Percentiles rank a stretch among this genome's conserved stretches.
Evolutionary conservation across 164 flowering plant species (phyloP).

Genomic region (Annona squamosa): DNA sequence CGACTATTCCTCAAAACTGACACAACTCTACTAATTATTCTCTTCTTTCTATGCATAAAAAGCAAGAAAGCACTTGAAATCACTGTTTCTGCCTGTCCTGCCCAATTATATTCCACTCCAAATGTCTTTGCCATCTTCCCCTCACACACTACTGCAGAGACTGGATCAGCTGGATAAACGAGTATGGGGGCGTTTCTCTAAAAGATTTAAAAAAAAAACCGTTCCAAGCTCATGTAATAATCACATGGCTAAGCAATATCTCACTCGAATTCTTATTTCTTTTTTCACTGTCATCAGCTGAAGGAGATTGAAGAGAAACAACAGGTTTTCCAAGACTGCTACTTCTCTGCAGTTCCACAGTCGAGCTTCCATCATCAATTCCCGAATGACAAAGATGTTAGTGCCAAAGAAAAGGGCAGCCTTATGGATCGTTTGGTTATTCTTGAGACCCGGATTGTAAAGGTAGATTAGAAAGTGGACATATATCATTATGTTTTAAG

Average conservation of each 20-base stretch:
- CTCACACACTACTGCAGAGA: slow-evolving; percentile 3
- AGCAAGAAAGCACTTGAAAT: too few relatives aligned
- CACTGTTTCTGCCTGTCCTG: background rate
- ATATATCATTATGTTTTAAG: background rate
- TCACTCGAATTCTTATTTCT: background rate
- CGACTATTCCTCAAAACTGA: background rate
- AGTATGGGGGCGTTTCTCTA: background rate
- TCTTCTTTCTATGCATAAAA: too few relatives aligned
- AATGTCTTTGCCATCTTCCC: background rate
- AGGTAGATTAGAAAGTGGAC: background rate
- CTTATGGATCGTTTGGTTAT: slow-evolving; percentile 7
- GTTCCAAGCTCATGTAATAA: background rate
- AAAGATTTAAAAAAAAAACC: too few relatives aligned
- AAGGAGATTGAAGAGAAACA: slow-evolving; percentile 10
- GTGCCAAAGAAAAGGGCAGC: slow-evolving; percentile 6
- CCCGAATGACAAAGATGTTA: slow-evolving; percentile 6
- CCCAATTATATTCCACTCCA: background rate
- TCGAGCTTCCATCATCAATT: background rate
- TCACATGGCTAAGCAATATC: background rate
- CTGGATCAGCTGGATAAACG: slow-evolving; percentile 4
- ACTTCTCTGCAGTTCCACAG: background rate
- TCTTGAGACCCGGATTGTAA: slow-evolving; percentile 8
- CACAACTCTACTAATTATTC: background rate
- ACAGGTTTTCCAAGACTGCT: background rate
- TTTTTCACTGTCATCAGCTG: slow-evolving; percentile 2